These are phyloP conservation scores for Capsicum baccatum DNA, from an alignment of 257 asterid genomes.

Conservation along the genomic window DNA sequence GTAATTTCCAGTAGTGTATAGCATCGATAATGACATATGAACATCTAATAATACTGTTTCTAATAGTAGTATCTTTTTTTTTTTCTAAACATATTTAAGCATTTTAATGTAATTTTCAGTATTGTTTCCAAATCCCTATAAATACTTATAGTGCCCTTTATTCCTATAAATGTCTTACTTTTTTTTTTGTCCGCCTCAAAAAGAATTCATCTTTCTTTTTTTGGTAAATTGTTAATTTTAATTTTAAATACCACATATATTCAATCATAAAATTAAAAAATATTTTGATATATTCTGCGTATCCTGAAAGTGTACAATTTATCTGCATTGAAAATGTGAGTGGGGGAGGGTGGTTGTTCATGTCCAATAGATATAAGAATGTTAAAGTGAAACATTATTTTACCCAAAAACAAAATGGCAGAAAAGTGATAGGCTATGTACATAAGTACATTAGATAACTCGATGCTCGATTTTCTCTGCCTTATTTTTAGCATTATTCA, in stretches of 20 bases:
- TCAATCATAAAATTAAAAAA: no score
- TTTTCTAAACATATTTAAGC: background rate
- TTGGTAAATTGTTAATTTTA: no score
- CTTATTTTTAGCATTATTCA: background rate
- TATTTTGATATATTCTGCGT: no score
- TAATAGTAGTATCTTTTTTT: background rate
- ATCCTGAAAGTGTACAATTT: background rate
- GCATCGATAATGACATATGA: background rate
- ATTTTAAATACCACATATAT: no score
- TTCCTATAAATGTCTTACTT: background rate
- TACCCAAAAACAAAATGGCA: background rate
- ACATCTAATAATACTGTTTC: background rate
- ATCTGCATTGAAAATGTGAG: background rate
- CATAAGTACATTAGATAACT: background rate
- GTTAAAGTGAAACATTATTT: background rate
- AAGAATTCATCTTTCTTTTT: no score
- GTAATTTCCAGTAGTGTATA: no score
- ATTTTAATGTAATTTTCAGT: background rate
- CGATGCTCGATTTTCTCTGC: background rate
- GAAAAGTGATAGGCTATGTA: background rate
- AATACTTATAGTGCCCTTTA: background rate
- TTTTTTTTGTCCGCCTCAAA: no score
- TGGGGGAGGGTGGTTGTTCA: background rate
- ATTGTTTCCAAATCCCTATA: background rate
- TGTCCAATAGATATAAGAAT: constrained; percentile 7